Conservation (phyloP, 1,139 yeast genomes). For the Yamadazyma kanchanaburiensis region DNA sequence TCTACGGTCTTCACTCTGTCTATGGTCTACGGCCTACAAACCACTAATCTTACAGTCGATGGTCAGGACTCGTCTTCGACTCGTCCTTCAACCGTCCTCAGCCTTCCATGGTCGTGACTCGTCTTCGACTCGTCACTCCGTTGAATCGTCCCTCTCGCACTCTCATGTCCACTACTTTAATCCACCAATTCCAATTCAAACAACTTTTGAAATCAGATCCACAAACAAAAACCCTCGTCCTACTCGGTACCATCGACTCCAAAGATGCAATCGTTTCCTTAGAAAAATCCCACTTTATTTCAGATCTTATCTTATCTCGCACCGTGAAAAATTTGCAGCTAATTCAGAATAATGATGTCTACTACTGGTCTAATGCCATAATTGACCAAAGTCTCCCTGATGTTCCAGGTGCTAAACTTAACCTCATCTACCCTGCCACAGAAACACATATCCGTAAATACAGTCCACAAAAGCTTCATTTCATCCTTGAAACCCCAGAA, state of each 20-base stretch:
- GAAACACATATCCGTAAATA: constrained; percentile 79
- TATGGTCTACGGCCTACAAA: too few relatives aligned
- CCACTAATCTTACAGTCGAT: too few relatives aligned
- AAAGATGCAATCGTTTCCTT: constrained; percentile 67
- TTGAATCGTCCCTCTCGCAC: too few relatives aligned
- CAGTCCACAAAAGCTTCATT: constrained; percentile 51
- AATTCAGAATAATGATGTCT: constrained; percentile 74
- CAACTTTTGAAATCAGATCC: constrained; percentile 54
- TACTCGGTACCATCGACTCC: constrained; percentile 63
- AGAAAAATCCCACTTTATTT: constrained; percentile 66
- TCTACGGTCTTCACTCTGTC: too few relatives aligned
- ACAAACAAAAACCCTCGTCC: constrained; percentile 56
- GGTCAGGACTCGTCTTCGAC: too few relatives aligned
- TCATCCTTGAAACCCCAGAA: constrained; percentile 78
- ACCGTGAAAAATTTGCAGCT: constrained; percentile 32
- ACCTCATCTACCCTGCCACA: constrained; percentile 86
- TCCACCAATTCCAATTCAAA: constrained; percentile 36
- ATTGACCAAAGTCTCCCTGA: constrained; percentile 44
- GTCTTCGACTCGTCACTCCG: too few relatives aligned
- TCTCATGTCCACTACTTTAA: too few relatives aligned
- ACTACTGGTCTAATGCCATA: constrained; percentile 70
- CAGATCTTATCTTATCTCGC: constrained; percentile 24
- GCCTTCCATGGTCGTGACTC: too few relatives aligned
- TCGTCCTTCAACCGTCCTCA: too few relatives aligned
- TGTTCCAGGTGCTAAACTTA: constrained; percentile 66